phyloP scores from a whole-genome alignment of 2,329 filamentous ascomycete genomes.

The Diaporthe citri region DNA sequence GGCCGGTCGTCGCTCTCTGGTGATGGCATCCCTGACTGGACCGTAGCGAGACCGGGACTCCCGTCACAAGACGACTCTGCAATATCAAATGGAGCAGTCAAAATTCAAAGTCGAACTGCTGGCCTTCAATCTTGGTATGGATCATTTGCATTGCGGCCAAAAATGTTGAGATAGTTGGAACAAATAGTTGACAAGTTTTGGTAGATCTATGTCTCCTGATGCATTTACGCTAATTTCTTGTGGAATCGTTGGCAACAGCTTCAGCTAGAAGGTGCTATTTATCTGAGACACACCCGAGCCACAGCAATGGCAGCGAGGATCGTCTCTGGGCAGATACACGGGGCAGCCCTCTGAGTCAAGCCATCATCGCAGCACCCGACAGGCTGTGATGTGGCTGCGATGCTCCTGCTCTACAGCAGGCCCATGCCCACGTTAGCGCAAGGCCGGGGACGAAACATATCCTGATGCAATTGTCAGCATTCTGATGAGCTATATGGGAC shows the following conservation, averaged over 20 bases:
- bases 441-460: not conserved
- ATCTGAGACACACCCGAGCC: not conserved
- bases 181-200: not conserved
- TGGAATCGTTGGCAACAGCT: not conserved
- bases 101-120: not conserved
- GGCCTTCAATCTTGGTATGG: not conserved
- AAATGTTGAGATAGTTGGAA: not conserved
- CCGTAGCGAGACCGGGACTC: not conserved
- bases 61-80: not conserved
- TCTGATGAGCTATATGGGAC: not conserved
- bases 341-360: no score
- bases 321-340: not conserved
- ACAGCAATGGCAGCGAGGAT: not conserved
- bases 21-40: not conserved
- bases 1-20: not conserved
- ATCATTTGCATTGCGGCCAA: not conserved
- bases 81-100: not conserved
- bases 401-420: not conserved
- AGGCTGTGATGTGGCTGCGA: not conserved
- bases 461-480: conserved; percentile 1
- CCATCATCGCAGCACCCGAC: not conserved
- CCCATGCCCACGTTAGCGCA: not conserved
- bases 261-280: no score
- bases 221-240: not conserved
- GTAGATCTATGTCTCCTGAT: not conserved